Base-by-base conservation (phyloP, 108 stramenopile species). In the Skeletonema costatum region DNA sequence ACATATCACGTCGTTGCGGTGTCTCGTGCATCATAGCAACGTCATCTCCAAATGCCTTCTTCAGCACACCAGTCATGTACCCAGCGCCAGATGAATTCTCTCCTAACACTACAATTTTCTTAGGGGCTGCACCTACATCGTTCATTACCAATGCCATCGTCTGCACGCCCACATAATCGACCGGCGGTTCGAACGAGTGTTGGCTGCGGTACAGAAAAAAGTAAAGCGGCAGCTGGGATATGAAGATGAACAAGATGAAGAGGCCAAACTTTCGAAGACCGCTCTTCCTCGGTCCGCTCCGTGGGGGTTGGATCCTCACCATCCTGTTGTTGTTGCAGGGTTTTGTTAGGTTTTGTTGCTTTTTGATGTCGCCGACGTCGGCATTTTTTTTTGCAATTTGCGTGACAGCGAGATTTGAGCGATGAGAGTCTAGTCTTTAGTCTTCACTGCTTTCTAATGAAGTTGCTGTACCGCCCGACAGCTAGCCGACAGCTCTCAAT, bases 51-150 rank as follows among this genome's bases (percentile, higher is more conserved):
- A 83, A 79, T 1, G 82, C 77, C 25, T 69, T 12, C 13, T 53
- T 29, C 46, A 83, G 33, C 21, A 78, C 60, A 9, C 65, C 29
- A 9, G 72, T 48, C 33, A 60, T 65, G 32, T 68, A 46, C 19
- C 38, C 46, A 32, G 16, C 68, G 25, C 82, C 81, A 2, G 76
- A 78, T 32, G 53, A 53, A 42, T 51, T 60, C 66, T 83, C 82
- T 9, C 82, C 82, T 42, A 65, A 32, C 29, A 83, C 68, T 17
- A 75, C 60, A 11, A 83, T 78, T 17, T 68, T 56, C 35, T 56
- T 56, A 4, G 53, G 53, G 21, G 51, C 51, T 8, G 21, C 53
- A 25, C 53, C 25, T 56, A 29, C 53, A 25, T 56, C 53, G 10
- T 25, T 29, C 53, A 25, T 56, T 8, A 25, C 25, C 53, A 77